These are phyloP conservation scores for Solanum aculeatissimum DNA, from an alignment of 305 asterid genomes.

Conservation along the genomic window DNA sequence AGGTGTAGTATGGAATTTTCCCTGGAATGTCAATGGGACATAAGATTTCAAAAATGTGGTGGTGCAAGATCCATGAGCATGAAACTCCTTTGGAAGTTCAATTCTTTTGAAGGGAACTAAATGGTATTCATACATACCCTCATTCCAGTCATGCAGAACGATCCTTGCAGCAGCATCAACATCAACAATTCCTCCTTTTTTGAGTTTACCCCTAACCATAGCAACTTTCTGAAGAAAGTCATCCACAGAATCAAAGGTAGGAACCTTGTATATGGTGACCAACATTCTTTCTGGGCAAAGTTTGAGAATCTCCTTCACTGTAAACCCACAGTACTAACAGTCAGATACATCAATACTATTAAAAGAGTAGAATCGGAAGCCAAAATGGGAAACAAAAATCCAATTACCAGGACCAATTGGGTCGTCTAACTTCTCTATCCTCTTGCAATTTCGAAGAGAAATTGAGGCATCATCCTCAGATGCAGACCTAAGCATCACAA, in stretches of 20 bases:
- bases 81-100: not conserved
- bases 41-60: not conserved
- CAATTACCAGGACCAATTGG: slow-evolving; percentile 72
- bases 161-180: slow-evolving; percentile 78
- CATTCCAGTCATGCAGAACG: slow-evolving; percentile 90
- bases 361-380: not conserved
- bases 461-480: slow-evolving; percentile 55
- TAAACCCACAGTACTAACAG: slow-evolving; percentile 6
- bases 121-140: slow-evolving; percentile 37
- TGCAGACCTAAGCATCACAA: slow-evolving; percentile 71
- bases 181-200: slow-evolving; percentile 85
- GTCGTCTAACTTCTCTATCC: slow-evolving; percentile 82
- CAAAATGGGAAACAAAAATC: not conserved
- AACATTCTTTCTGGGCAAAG: slow-evolving; percentile 55
- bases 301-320: slow-evolving; percentile 84
- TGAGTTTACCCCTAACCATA: slow-evolving; percentile 70
- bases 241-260: slow-evolving; percentile 65
- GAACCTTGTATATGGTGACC: slow-evolving; percentile 66
- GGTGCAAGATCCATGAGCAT: not conserved
- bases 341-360: not conserved
- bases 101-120: not conserved
- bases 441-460: slow-evolving; percentile 91
- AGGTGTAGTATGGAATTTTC: slow-evolving; percentile 80
- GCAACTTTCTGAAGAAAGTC: slow-evolving; percentile 87
- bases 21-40: slow-evolving; percentile 32